Percentiles rank a stretch among this genome's conserved stretches.
These are phyloP conservation scores for Mycena indigotica DNA, from an alignment of 768 basidiomycete genomes.

Conservation along the genomic window DNA sequence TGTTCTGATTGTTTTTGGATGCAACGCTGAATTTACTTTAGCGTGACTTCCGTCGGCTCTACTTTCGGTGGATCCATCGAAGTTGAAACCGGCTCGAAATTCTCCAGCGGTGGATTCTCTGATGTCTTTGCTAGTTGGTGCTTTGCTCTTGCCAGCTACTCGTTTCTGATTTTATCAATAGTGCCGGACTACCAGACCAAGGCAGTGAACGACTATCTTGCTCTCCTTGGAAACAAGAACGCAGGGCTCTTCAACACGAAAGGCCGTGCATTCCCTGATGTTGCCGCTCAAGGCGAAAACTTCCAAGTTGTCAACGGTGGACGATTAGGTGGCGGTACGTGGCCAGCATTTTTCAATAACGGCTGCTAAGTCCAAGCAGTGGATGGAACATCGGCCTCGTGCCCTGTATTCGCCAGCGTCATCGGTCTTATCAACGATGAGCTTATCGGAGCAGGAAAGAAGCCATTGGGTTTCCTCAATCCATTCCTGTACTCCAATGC, in stretches of 20 bases:
- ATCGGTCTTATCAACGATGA: constrained; percentile 25
- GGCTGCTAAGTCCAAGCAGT: too few species aligned
- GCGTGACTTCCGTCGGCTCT: constrained; percentile 11
- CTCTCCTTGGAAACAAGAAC: constrained; percentile 20
- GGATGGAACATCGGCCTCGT: constrained; percentile 12
- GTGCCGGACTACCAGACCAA: constrained; percentile 19
- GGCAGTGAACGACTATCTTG: constrained; percentile 31
- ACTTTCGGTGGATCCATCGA: neutral
- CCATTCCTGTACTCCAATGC: constrained; percentile 12
- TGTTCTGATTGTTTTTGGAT: too few species aligned
- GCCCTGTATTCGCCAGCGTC: constrained; percentile 26
- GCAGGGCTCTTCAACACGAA: constrained; percentile 31
- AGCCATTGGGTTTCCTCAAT: constrained; percentile 16
- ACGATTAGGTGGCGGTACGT: too few species aligned
- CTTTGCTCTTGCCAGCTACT: constrained; percentile 32
- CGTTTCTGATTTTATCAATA: constrained; percentile 27
- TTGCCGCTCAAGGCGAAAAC: constrained; percentile 5
- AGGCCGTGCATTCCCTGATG: constrained; percentile 37
- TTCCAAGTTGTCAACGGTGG: too few species aligned
- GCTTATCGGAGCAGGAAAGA: constrained; percentile 11
- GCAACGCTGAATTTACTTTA: neutral
- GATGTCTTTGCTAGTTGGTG: constrained; percentile 7
- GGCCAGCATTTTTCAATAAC: too few species aligned
- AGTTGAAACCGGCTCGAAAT: constrained; percentile 1
- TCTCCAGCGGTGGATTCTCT: constrained; percentile 13